Conservation (phyloP, 2,329 filamentous ascomycete species). For the Phialophora tarda region DNA sequence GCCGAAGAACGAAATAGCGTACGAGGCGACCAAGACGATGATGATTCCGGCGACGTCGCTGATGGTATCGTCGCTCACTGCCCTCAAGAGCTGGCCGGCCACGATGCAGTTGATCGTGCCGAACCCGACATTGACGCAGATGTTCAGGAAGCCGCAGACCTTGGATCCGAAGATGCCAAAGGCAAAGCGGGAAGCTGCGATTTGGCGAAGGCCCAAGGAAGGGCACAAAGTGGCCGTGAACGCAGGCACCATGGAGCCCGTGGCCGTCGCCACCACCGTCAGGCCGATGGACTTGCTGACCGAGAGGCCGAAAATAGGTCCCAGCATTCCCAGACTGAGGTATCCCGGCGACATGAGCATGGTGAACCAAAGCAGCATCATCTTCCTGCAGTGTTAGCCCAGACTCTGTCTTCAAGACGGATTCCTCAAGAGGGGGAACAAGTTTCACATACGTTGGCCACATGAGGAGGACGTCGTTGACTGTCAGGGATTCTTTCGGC, state of each 20-base stretch:
- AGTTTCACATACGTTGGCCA: slow-evolving; percentile 13
- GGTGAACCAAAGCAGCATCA: slow-evolving; percentile 40
- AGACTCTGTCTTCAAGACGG: not conserved
- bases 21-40: slow-evolving; percentile 38
- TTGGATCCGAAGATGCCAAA: slow-evolving; percentile 41
- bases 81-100: slow-evolving; percentile 42
- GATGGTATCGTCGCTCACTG: slow-evolving; percentile 42
- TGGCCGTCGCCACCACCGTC: slow-evolving; percentile 31
- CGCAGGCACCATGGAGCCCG: slow-evolving; percentile 29
- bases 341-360: slow-evolving; percentile 33
- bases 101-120: slow-evolving; percentile 43
- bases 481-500: slow-evolving; percentile 21
- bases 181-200: slow-evolving; percentile 38
- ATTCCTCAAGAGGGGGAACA: not conserved
- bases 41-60: slow-evolving; percentile 39
- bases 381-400: slow-evolving; percentile 11
- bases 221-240: slow-evolving; percentile 25
- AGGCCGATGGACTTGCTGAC: slow-evolving; percentile 33
- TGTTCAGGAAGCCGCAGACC: slow-evolving; percentile 39
- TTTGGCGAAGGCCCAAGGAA: slow-evolving; percentile 37
- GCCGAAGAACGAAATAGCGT: slow-evolving; percentile 40
- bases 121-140: slow-evolving; percentile 39
- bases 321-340: slow-evolving; percentile 38
- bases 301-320: slow-evolving; percentile 38
- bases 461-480: slow-evolving; percentile 17